Evolutionary conservation across 192 early-diverging fungal species (phyloP), one percentile per base, ranked within the genome.

Genomic region (Coemansia sp.): DNA sequence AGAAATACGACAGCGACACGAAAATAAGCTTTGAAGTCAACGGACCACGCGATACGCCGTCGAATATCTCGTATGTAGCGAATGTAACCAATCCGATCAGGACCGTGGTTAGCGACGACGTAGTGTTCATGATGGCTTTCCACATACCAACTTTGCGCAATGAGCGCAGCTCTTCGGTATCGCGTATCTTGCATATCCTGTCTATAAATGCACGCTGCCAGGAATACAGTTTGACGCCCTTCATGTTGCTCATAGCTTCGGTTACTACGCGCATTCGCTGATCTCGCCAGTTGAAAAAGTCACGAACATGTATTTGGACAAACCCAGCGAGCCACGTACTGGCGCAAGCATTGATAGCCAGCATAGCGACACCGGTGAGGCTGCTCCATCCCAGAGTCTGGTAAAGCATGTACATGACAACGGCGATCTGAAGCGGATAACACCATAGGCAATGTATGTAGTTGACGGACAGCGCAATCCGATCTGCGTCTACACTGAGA

Each of bases 1-100:
- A 93, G 82, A 99, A 96, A n/a, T 98, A 83, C 0, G 94, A 85
- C 60, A 99, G 82, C 11, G 92, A 89, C 3, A 95, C 94, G 79
- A 97, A 97, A 1, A 94, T 94, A 37, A 92, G 67, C 57, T 83
- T 81, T 23, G 88, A 70, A 2, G 88, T 90, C 23, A 96, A 73
- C 14, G 82, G 80, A 10, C 79, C 79, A 39, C 53, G 74, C 11
- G 70, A 73, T 17, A 88, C 76, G 58, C 82, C 73, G 13, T 82
- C 86, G 14, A 92, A 75, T 4, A 89, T 19, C 13, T 87, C 86
- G 66, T 93, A 98, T 4, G 92, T 69, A 2, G 87, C 84, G 86
- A 98, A 98, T 2, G 90, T 91, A 10, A 87, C 74, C 42, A 98
- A 87, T 6, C 91, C 89, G 0, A 96, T 93, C 58, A 96, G 73